Conservation (phyloP, 2,329 filamentous ascomycete genomes). For the Cladosporium austrohemisphaericum region DNA sequence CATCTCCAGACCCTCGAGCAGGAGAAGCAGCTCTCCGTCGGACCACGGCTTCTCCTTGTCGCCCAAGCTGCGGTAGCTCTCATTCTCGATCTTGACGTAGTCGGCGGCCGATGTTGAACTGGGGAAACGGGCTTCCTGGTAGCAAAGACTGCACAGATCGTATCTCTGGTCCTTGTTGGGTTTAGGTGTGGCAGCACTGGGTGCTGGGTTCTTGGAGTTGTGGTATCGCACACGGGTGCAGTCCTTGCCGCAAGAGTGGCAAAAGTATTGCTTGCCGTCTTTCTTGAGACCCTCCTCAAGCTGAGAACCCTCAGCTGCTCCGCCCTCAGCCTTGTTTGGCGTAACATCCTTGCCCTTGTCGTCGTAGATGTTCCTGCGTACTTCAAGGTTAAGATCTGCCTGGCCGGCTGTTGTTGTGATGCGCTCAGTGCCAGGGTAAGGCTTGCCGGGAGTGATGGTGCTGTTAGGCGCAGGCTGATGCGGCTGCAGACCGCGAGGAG, state of each 20-base stretch:
- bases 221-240: conserved; percentile 72
- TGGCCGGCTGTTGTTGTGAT: conserved; percentile 66
- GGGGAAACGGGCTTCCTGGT: conserved; percentile 77
- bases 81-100: conserved; percentile 86
- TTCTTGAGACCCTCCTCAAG: conserved; percentile 58
- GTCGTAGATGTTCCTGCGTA: conserved; percentile 94
- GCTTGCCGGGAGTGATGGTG: conserved; percentile 56
- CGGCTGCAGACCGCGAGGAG: conserved; percentile 86
- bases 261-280: conserved; percentile 68
- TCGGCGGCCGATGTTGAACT: conserved; percentile 72
- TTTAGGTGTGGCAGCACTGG: conserved; percentile 47
- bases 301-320: conserved; percentile 57
- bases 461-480: conserved; percentile 88
- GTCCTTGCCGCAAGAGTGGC: conserved; percentile 87
- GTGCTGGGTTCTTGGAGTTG: conserved; percentile 58
- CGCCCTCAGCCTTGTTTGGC: conserved; percentile 52
- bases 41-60: conserved; percentile 88
- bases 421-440: conserved; percentile 65
- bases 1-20: conserved; percentile 85
- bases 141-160: conserved; percentile 89
- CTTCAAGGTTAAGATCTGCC: conserved; percentile 82
- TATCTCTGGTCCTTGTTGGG: conserved; percentile 62
- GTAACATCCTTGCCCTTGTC: conserved; percentile 81
- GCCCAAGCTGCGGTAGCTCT: conserved; percentile 70
- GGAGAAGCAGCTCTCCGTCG: conserved; percentile 80